Evolutionary conservation across 2,329 filamentous ascomycete species (phyloP).

Genomic region (Hypomyces rosellus): DNA sequence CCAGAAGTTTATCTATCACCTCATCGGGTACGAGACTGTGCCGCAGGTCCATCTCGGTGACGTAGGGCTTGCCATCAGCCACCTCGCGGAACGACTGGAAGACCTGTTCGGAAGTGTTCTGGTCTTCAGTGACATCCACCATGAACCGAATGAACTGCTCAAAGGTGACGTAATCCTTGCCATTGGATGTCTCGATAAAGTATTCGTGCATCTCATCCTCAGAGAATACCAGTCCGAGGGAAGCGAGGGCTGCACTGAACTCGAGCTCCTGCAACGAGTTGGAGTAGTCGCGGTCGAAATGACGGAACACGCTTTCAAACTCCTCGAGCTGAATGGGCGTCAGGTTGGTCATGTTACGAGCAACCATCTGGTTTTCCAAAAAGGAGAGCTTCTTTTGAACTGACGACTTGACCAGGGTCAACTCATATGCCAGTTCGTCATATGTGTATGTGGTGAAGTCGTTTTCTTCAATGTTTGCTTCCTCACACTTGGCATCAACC

Average conservation of each 20-base stretch:
- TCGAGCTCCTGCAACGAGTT: slow-evolving; percentile 91
- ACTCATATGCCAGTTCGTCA: slow-evolving; percentile 90
- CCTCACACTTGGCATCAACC: slow-evolving; percentile 81
- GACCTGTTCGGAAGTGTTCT: slow-evolving; percentile 97
- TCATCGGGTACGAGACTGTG: slow-evolving; percentile 95
- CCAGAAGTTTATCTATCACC: slow-evolving; percentile 85
- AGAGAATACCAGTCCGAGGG: slow-evolving; percentile 88
- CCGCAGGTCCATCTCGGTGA: slow-evolving; percentile 92
- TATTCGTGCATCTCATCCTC: slow-evolving; percentile 98
- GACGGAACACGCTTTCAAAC: slow-evolving; percentile 95
- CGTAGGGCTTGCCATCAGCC: slow-evolving; percentile 96
- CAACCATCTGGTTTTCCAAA: slow-evolving; percentile 97
- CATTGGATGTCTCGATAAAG: slow-evolving; percentile 80
- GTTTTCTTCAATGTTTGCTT: slow-evolving; percentile 98
- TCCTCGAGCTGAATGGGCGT: slow-evolving; percentile 98
- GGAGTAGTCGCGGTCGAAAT: slow-evolving; percentile 90
- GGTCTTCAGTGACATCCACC: slow-evolving; percentile 97
- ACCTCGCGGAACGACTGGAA: slow-evolving; percentile 98
- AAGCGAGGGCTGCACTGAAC: slow-evolving; percentile 93
- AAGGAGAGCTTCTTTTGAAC: slow-evolving; percentile 96
- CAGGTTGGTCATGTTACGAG: slow-evolving; percentile 96
- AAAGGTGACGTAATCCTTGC: slow-evolving; percentile 77
- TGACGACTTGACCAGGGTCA: slow-evolving; percentile 82
- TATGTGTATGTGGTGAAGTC: slow-evolving; percentile 99
- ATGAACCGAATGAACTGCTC: slow-evolving; percentile 99